Conservation (phyloP, 1,284 basidiomycete genomes). For the Serendipita sp. region DNA sequence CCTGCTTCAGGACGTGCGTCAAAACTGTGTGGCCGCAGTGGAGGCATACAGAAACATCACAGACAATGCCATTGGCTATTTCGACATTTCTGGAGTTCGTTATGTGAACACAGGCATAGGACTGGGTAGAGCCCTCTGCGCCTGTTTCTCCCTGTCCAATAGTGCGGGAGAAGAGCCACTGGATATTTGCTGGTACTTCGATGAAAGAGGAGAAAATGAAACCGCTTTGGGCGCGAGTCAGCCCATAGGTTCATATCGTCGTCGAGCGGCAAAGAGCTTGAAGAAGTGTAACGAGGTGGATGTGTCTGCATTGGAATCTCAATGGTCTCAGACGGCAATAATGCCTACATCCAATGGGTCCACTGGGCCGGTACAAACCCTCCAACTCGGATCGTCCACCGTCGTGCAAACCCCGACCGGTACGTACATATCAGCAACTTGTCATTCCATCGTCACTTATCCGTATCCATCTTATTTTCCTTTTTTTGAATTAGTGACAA, state of each 20-base stretch:
- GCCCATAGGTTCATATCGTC: background rate
- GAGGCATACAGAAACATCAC: background rate
- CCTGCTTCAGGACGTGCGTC: background rate
- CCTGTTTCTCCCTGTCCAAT: background rate
- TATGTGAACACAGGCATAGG: background rate
- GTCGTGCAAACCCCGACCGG: background rate
- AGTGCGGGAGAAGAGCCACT: background rate
- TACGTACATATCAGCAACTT: background rate
- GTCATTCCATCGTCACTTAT: background rate
- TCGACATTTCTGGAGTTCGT: background rate
- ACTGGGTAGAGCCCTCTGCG: background rate
- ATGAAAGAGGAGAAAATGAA: background rate
- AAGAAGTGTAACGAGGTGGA: background rate
- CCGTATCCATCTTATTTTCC: background rate
- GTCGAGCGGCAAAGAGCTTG: background rate
- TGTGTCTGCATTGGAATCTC: background rate
- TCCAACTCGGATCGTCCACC: background rate
- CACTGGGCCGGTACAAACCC: background rate
- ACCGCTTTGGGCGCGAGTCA: background rate
- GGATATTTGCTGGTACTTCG: background rate
- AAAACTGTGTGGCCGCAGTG: background rate
- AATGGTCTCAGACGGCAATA: background rate
- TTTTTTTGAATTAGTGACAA: background rate
- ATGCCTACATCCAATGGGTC: background rate
- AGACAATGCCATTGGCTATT: background rate